Percentiles rank a stretch among this genome's conserved stretches.
Evolutionary conservation across 1,139 yeast genomes (phyloP).

Genomic region (Citeromyces hawaiiensis): DNA sequence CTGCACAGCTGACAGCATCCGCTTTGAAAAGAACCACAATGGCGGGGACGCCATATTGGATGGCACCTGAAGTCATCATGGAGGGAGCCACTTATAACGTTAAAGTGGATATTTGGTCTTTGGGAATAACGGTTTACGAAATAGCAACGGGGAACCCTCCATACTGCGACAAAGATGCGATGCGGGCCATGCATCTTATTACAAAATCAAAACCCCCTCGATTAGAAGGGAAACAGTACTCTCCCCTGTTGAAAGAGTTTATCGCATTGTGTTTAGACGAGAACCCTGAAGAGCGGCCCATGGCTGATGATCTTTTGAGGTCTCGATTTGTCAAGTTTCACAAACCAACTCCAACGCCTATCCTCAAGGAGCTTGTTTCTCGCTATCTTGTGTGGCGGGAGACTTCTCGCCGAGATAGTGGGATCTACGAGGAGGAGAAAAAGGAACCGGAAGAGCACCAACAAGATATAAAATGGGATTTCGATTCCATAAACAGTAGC

Average conservation of each 20-base stretch:
- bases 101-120: constrained; percentile 6
- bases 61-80: constrained; percentile 23
- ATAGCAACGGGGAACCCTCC: constrained; percentile 98
- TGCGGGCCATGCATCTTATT: constrained; percentile 88
- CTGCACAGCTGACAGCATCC: constrained; percentile 79
- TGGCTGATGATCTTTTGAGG: constrained; percentile 74
- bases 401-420: constrained; percentile 35
- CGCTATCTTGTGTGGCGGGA: constrained; percentile 77
- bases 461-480: constrained; percentile 78
- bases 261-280: constrained; percentile 90
- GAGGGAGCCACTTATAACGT: constrained; percentile 24
- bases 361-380: constrained; percentile 66
- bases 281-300: constrained; percentile 76
- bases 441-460: constrained; percentile 20
- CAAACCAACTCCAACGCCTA: constrained; percentile 42
- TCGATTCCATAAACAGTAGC: constrained; percentile 61
- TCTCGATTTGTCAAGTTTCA: constrained; percentile 58
- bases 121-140: constrained; percentile 90
- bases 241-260: constrained; percentile 67
- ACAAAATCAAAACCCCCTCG: constrained; percentile 92
- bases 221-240: constrained; percentile 79
- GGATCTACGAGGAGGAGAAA: constrained; percentile 15
- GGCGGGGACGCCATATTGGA: constrained; percentile 99
- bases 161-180: constrained; percentile 87
- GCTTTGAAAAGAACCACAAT: constrained; percentile 79